Percentiles rank a stretch among this genome's conserved stretches.
Conservation (phyloP, 768 basidiomycete genomes). For the Astraeus odoratus region DNA sequence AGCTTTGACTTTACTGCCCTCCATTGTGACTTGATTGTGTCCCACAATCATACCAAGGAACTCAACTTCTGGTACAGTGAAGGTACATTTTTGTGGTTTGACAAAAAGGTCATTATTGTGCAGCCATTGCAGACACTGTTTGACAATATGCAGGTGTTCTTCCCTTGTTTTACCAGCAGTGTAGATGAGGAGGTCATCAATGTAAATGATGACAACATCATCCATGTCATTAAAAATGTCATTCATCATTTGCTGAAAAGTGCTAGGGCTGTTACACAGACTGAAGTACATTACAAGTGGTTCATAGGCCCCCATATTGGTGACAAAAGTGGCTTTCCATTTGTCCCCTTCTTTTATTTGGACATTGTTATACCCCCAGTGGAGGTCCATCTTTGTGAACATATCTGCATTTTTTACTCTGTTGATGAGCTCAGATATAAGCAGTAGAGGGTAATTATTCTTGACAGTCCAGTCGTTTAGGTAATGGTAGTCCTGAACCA, state of each 20-base stretch:
- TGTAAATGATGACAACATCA: slow-evolving; percentile 33
- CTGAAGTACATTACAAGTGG: slow-evolving; percentile 35
- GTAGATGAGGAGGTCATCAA: slow-evolving; percentile 38
- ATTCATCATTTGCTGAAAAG: slow-evolving; percentile 26
- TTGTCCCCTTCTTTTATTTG: slow-evolving; percentile 28
- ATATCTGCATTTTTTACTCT: neutral
- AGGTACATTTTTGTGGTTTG: slow-evolving; percentile 32
- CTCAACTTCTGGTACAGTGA: slow-evolving; percentile 17
- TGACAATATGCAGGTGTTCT: slow-evolving; percentile 9
- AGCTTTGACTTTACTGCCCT: neutral
- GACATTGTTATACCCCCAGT: slow-evolving; percentile 24
- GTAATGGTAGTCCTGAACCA: slow-evolving; percentile 13
- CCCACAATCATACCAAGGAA: slow-evolving; percentile 24
- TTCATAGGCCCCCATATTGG: slow-evolving; percentile 32
- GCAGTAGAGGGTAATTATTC: neutral
- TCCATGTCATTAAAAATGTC: slow-evolving; percentile 5
- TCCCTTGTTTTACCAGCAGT: slow-evolving; percentile 2
- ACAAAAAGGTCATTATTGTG: slow-evolving; percentile 27
- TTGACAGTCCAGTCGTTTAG: slow-evolving; percentile 4
- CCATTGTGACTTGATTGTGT: neutral
- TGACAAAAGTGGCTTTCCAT: slow-evolving; percentile 36
- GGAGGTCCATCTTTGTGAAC: slow-evolving; percentile 4
- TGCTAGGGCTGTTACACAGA: slow-evolving; percentile 27
- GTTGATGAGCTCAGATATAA: neutral
- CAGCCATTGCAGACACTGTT: slow-evolving; percentile 22